Percentiles rank a stretch among this genome's conserved stretches.
These are phyloP conservation scores for Ambrosia trifida DNA, from an alignment of 129 eudicot genomes.

Conservation along the genomic window DNA sequence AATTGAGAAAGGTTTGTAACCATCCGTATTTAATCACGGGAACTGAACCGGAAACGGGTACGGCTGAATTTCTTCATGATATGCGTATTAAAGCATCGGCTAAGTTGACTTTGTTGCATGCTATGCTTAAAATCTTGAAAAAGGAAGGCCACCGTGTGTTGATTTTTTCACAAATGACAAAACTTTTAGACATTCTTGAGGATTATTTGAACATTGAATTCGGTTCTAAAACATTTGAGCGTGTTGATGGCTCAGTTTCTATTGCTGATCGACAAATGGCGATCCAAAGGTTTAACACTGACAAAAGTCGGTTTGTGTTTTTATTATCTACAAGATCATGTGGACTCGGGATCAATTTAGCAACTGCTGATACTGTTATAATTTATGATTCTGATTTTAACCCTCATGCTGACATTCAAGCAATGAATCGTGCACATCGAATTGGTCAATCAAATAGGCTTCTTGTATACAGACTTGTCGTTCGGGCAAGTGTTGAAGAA, in stretches of 20 bases:
- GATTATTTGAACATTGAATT: conserved; percentile 86
- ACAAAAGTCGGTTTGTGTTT: conserved; percentile 83
- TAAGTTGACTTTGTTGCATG: conserved; percentile 77
- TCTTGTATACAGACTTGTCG: conserved; percentile 88
- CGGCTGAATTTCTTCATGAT: conserved; percentile 90
- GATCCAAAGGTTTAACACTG: conserved; percentile 85
- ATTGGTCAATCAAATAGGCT: conserved; percentile 95
- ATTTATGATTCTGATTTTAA: conserved; percentile 97
- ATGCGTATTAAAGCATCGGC: conserved; percentile 98
- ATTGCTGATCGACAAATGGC: conserved; percentile 90
- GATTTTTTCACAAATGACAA: conserved; percentile 95
- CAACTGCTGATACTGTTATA: conserved; percentile 98
- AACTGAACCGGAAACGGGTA: conserved; percentile 87
- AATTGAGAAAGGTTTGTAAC: conserved; percentile 88
- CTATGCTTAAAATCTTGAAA: conserved; percentile 76
- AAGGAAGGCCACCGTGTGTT: conserved; percentile 88
- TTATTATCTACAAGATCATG: conserved; percentile 88
- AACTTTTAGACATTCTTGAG: conserved; percentile 90
- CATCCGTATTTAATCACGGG: conserved; percentile 96
- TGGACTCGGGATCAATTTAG: conserved; percentile 97
- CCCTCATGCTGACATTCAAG: conserved; percentile 98
- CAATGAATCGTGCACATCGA: conserved; percentile 98
- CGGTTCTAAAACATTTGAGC: conserved; percentile 80
- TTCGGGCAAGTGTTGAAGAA: conserved; percentile 99
- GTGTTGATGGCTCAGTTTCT: conserved; percentile 97